Evolutionary conservation across 202 grass and related monocot genomes (phyloP).

Genomic region (Eragrostis tef): DNA sequence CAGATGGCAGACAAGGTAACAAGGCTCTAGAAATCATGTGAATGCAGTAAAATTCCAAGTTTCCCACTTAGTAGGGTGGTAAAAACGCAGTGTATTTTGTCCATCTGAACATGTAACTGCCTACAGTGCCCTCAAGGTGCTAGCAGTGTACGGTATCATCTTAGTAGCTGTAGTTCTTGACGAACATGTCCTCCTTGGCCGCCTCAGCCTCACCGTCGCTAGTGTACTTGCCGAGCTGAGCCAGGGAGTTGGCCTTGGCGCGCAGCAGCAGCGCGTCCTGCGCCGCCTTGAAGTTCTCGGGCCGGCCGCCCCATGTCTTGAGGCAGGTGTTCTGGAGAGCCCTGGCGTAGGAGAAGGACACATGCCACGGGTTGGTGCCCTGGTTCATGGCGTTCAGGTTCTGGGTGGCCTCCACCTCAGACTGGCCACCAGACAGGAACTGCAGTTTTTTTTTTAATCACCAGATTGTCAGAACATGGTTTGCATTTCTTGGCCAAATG

Average conservation of each 20-base stretch:
- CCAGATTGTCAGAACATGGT: neutral
- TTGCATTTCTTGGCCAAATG: neutral
- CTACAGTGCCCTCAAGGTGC: conserved; percentile 37
- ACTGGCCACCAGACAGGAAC: conserved; percentile 96
- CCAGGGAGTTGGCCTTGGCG: conserved; percentile 92
- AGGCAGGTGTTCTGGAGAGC: conserved; percentile 96
- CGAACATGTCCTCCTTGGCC: conserved; percentile 80
- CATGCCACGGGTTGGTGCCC: conserved; percentile 82
- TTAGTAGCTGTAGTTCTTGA: conserved; percentile 97
- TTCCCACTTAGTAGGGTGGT: conserved; percentile 3
- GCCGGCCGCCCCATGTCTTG: conserved; percentile 88
- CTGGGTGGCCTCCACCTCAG: conserved; percentile 85
- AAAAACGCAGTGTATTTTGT: conserved; percentile 7
- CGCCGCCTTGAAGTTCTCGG: conserved; percentile 77
- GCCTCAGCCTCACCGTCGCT: conserved; percentile 73
- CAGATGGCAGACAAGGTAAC: conserved; percentile 20
- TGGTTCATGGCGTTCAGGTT: conserved; percentile 99
- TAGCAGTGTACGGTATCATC: neutral
- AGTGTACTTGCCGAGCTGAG: conserved; percentile 86
- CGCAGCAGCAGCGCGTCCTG: conserved; percentile 72
- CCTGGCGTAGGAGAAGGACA: conserved; percentile 90
- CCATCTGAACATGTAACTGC: conserved; percentile 39
- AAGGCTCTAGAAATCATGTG: conserved; percentile 35
- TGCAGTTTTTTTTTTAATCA: conserved; percentile 34
- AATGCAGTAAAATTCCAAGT: conserved; percentile 40